Conservation (phyloP, 768 basidiomycete genomes). For the Dictyophora rubrovolvata region DNA sequence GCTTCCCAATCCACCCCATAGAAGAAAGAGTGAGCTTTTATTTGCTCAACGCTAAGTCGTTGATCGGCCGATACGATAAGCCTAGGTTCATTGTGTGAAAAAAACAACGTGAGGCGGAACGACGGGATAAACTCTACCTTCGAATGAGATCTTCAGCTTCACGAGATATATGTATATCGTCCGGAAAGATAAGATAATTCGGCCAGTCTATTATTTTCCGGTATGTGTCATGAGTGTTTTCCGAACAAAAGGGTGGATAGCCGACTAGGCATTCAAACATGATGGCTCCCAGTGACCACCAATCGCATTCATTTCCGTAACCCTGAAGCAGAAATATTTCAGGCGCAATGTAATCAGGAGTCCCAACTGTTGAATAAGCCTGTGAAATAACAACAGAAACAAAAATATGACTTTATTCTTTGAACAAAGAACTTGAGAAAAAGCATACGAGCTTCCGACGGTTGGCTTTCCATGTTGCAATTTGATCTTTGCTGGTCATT, state of each 20-base stretch:
- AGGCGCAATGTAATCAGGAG: constrained; percentile 93
- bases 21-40: constrained; percentile 88
- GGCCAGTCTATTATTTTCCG: constrained; percentile 97
- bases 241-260: constrained; percentile 94
- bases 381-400: constrained; percentile 20
- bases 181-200: constrained; percentile 77
- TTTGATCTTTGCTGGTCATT: constrained; percentile 86
- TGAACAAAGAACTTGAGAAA: too few relatives aligned
- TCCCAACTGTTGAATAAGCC: constrained; percentile 98
- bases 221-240: constrained; percentile 95
- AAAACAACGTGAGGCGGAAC: not conserved
- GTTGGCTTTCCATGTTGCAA: constrained; percentile 99
- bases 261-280: constrained; percentile 98
- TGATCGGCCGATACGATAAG: constrained; percentile 79
- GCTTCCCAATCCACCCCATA: constrained; percentile 90
- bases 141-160: constrained; percentile 87
- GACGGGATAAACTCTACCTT: constrained; percentile 42
- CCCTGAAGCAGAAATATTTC: constrained; percentile 95
- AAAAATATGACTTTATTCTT: not conserved
- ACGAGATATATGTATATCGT: constrained; percentile 84
- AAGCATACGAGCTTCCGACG: constrained; percentile 75
- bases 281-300: constrained; percentile 99
- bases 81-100: constrained; percentile 24
- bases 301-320: constrained; percentile 98
- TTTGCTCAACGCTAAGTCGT: constrained; percentile 72